phyloP scores from a whole-genome alignment of 1,284 basidiomycete species.

The Somion occarium region DNA sequence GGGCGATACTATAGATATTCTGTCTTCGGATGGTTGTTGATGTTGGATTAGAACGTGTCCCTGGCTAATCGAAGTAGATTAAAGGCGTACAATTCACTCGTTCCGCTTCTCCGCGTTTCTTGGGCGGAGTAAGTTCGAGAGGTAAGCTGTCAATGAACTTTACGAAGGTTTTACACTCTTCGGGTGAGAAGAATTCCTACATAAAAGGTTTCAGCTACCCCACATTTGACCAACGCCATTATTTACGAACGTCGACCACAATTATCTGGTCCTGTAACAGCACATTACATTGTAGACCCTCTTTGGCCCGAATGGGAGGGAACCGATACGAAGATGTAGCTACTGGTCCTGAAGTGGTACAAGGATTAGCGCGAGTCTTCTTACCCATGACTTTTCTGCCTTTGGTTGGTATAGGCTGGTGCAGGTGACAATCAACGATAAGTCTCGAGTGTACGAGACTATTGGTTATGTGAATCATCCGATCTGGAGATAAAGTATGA shows the following conservation, averaged over 20 bases:
- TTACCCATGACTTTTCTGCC: too few species aligned
- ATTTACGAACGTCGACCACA: slow-evolving; percentile 48
- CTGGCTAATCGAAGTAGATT: background rate
- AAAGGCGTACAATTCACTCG: slow-evolving; percentile 60
- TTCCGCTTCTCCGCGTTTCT: slow-evolving; percentile 73
- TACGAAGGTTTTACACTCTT: slow-evolving; percentile 61
- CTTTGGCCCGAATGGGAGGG: slow-evolving; percentile 36
- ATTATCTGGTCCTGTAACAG: slow-evolving; percentile 65
- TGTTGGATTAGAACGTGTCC: background rate
- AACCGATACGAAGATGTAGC: slow-evolving; percentile 17
- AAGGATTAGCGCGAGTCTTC: background rate
- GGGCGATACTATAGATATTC: slow-evolving; percentile 56
- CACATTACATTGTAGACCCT: slow-evolving; percentile 36
- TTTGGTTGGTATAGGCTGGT: too few species aligned
- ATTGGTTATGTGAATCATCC: too few species aligned
- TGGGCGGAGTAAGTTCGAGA: slow-evolving; percentile 65
- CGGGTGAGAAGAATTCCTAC: slow-evolving; percentile 51
- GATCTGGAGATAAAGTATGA: too few species aligned
- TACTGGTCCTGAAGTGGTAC: background rate
- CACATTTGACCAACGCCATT: slow-evolving; percentile 1
- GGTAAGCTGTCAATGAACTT: slow-evolving; percentile 61
- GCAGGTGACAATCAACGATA: too few species aligned
- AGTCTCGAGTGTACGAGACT: too few species aligned
- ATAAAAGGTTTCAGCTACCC: slow-evolving; percentile 9
- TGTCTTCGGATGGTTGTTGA: too few species aligned